Percentiles rank a stretch among this genome's conserved stretches.
These are phyloP conservation scores for Murraya koenigii DNA, from an alignment of 345 rosid species.

Conservation along the genomic window DNA sequence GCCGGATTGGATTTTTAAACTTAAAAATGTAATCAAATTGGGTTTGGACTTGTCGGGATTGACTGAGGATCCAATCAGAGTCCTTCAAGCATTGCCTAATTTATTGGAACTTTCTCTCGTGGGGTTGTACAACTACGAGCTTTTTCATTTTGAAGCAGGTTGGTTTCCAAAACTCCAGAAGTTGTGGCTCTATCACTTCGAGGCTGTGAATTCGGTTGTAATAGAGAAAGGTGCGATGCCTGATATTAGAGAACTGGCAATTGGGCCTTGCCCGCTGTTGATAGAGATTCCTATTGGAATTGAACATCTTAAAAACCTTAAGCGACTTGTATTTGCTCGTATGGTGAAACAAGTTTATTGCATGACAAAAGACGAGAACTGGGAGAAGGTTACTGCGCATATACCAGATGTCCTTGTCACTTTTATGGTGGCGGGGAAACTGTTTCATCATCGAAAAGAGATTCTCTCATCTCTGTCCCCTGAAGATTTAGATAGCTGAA, in stretches of 20 bases:
- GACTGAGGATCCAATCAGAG: not conserved
- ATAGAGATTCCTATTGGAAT: no score
- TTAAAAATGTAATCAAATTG: not conserved
- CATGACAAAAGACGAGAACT: no score
- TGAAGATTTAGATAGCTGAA: no score
- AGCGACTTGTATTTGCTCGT: not conserved
- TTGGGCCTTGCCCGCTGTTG: no score
- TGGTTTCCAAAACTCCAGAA: not conserved
- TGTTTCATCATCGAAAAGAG: no score
- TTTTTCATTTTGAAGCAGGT: no score
- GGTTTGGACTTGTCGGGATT: not conserved
- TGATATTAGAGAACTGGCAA: no score
- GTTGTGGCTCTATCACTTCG: not conserved
- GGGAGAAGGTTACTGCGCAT: not conserved
- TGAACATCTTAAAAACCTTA: not conserved
- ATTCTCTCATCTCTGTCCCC: no score
- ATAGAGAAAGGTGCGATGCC: not conserved
- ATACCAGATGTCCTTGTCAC: not conserved
- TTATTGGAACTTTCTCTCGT: conserved; percentile 1
- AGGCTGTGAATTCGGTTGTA: not conserved
- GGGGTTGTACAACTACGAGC: not conserved
- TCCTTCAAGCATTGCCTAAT: conserved; percentile 8
- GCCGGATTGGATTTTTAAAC: conserved; percentile 4
- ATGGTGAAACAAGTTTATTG: no score
- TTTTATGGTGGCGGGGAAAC: not conserved